Evolutionary conservation across 2,329 filamentous ascomycete genomes (phyloP).

Genomic region (Pseudonectria foliicola): DNA sequence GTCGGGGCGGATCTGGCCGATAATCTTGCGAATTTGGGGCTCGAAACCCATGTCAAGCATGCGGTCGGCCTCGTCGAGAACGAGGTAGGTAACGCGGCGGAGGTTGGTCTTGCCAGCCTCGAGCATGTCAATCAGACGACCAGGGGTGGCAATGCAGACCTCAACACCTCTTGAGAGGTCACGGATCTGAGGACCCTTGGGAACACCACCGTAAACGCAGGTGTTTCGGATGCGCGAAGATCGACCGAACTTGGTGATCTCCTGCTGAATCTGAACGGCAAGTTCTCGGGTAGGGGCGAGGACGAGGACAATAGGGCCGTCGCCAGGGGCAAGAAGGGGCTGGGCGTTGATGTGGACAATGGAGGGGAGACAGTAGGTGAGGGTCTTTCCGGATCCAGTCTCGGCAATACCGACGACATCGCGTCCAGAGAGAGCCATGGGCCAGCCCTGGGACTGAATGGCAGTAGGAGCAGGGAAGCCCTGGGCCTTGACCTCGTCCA

Average conservation of each 20-base stretch:
- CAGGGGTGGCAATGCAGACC: constrained; percentile 96
- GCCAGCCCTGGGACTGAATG: constrained; percentile 98
- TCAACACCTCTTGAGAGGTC: constrained; percentile 93
- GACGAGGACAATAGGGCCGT: constrained; percentile 93
- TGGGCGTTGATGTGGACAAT: constrained; percentile 99
- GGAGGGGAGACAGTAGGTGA: constrained; percentile 94
- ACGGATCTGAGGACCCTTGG: constrained; percentile 93
- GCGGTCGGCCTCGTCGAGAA: constrained; percentile 97
- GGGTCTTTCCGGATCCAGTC: constrained; percentile 97
- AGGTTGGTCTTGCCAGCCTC: constrained; percentile 98
- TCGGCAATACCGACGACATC: constrained; percentile 99
- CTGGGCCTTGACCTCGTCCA: constrained; percentile 97
- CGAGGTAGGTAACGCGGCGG: constrained; percentile 93
- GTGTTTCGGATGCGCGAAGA: constrained; percentile 98
- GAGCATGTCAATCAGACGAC: constrained; percentile 97
- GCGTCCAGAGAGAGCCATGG: constrained; percentile 95
- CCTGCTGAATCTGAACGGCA: constrained; percentile 96
- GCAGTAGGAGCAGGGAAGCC: constrained; percentile 90
- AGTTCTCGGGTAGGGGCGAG: constrained; percentile 95
- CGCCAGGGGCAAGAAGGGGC: constrained; percentile 87
- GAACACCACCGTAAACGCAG: constrained; percentile 97
- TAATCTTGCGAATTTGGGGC: constrained; percentile 98
- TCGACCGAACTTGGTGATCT: constrained; percentile 97
- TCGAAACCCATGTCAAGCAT: constrained; percentile 99
- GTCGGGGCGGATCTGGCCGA: constrained; percentile 93